Conservation (phyloP, 108 stramenopile species). For the Cyclotella atomus region DNA sequence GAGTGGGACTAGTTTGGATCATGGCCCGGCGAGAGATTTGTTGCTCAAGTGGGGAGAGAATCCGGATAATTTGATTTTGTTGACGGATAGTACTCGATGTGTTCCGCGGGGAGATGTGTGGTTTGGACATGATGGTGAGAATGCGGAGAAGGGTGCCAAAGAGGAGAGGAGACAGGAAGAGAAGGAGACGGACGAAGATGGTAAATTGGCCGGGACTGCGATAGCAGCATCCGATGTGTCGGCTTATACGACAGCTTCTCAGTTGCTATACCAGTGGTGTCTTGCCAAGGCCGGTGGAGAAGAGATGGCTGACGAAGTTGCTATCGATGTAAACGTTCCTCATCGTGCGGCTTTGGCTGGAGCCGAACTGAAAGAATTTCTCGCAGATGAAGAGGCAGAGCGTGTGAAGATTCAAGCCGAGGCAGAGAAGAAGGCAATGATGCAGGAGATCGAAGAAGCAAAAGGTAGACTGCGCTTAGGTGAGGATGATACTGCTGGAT, state of each 20-base stretch:
- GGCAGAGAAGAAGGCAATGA: constrained; percentile 79
- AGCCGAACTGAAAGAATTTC: constrained; percentile 66
- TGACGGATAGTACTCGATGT: constrained; percentile 80
- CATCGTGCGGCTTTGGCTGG: constrained; percentile 71
- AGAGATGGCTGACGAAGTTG: constrained; percentile 86
- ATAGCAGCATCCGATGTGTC: constrained; percentile 48
- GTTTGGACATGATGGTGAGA: constrained; percentile 19
- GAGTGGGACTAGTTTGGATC: constrained; percentile 74
- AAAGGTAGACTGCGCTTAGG: constrained; percentile 78
- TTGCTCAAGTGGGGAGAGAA: constrained; percentile 82
- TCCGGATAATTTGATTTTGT: constrained; percentile 76
- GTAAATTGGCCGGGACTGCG: constrained; percentile 50
- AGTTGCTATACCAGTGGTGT: constrained; percentile 80
- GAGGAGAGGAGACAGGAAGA: constrained; percentile 15
- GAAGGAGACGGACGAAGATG: constrained; percentile 37
- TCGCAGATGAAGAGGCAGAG: constrained; percentile 75
- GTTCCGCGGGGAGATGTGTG: constrained; percentile 55
- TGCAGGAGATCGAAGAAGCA: constrained; percentile 84
- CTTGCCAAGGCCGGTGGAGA: constrained; percentile 73
- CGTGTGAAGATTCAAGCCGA: constrained; percentile 46
- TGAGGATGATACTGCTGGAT: constrained; percentile 50
- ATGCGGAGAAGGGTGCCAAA: neutral
- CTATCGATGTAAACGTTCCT: constrained; percentile 77
- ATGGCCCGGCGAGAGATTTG: constrained; percentile 83
- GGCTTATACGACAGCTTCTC: constrained; percentile 68